These are phyloP conservation scores for Podila epigama DNA, from an alignment of 192 early-diverging fungal species.

Conservation along the genomic window DNA sequence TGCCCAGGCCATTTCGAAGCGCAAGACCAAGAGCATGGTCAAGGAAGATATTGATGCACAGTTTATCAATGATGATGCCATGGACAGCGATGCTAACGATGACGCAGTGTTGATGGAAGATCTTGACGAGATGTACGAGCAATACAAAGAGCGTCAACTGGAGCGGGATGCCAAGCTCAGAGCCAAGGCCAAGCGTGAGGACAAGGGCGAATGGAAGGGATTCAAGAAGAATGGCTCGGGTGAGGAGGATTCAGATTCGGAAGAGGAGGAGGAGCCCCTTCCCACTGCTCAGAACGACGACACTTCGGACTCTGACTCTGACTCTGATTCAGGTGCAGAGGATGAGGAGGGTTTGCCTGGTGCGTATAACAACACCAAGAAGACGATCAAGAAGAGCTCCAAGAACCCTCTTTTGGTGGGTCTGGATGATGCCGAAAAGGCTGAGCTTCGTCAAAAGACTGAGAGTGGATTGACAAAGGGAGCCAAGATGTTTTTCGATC, in stretches of 20 bases:
- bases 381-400: constrained; percentile 50
- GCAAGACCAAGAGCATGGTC: constrained; percentile 56
- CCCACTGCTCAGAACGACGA: constrained; percentile 16
- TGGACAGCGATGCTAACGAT: constrained; percentile 35
- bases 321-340: constrained; percentile 53
- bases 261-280: constrained; percentile 17
- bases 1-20: constrained; percentile 57
- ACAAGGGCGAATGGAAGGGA: constrained; percentile 73
- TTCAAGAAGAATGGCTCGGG: constrained; percentile 60
- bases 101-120: constrained; percentile 71
- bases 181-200: constrained; percentile 73
- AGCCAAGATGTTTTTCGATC: constrained; percentile 95
- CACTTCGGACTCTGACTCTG: constrained; percentile 42
- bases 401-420: constrained; percentile 60
- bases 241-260: constrained; percentile 50
- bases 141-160: constrained; percentile 74
- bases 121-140: constrained; percentile 71
- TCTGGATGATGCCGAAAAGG: constrained; percentile 59
- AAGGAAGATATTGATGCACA: constrained; percentile 45
- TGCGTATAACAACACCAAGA: constrained; percentile 32
- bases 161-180: constrained; percentile 79
- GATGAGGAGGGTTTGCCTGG: constrained; percentile 51
- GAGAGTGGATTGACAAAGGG: constrained; percentile 74
- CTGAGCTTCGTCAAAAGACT: constrained; percentile 55
- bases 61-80: constrained; percentile 26